Evolutionary conservation across 768 basidiomycete genomes (phyloP).

Genomic region (Grammothele lineata): DNA sequence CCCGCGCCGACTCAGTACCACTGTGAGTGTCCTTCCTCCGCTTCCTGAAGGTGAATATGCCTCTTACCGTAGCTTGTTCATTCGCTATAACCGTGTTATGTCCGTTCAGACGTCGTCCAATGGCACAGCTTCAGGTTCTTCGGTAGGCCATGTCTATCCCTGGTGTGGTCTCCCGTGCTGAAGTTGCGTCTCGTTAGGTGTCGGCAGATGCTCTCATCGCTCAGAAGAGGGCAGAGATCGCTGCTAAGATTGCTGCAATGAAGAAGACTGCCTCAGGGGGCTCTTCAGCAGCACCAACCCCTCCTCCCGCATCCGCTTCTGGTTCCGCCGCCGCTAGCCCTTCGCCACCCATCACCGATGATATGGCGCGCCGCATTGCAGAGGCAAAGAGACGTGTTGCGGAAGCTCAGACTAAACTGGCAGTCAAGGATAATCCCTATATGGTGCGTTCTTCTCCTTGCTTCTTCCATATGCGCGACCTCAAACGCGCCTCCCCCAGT

Average conservation of each 20-base stretch:
- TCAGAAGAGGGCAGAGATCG: conserved; percentile 79
- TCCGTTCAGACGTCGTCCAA: conserved; percentile 48
- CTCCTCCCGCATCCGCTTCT: conserved; percentile 24
- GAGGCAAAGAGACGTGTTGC: conserved; percentile 86
- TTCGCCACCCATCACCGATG: conserved; percentile 47
- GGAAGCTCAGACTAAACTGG: conserved; percentile 72
- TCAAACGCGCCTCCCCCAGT: conserved; percentile 29
- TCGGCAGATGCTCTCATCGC: conserved; percentile 67
- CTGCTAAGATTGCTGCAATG: conserved; percentile 82
- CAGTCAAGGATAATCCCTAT: conserved; percentile 82
- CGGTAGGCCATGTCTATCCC: conserved; percentile 33
- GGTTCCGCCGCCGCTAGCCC: conserved; percentile 30
- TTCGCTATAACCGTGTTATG: conserved; percentile 61
- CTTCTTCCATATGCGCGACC: background rate
- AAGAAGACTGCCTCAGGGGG: conserved; percentile 32
- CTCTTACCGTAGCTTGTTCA: conserved; percentile 49
- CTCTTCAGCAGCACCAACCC: conserved; percentile 19
- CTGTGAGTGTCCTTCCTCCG: conserved; percentile 53
- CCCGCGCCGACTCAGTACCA: conserved; percentile 48
- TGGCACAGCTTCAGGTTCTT: conserved; percentile 36
- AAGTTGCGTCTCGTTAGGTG: too few species aligned
- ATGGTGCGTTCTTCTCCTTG: conserved; percentile 48
- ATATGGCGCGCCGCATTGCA: conserved; percentile 66
- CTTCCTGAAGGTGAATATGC: conserved; percentile 69
- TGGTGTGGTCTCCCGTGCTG: too few species aligned